Conservation (phyloP, 2,329 filamentous ascomycete species). For the Pseudogymnoascus sp. region DNA sequence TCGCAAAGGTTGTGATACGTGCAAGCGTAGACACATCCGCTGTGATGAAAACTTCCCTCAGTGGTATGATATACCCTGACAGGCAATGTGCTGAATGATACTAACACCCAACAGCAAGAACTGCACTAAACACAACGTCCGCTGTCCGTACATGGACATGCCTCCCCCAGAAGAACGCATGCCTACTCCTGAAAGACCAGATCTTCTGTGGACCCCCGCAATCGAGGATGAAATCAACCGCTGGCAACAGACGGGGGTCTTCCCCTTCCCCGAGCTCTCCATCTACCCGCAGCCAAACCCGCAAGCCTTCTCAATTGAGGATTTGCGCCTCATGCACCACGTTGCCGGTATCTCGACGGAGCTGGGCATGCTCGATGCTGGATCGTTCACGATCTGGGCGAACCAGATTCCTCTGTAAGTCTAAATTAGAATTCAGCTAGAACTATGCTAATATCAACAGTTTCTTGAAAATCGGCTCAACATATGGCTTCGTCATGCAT, state of each 20-base stretch:
- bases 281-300: slow-evolving; percentile 70
- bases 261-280: slow-evolving; percentile 76
- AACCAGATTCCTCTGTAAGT: slow-evolving; percentile 85
- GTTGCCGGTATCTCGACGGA: slow-evolving; percentile 80
- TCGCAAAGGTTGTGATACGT: slow-evolving; percentile 95
- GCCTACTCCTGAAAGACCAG: slow-evolving; percentile 54
- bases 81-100: not conserved
- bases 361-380: slow-evolving; percentile 67
- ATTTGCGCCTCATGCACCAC: slow-evolving; percentile 85
- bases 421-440: slow-evolving; percentile 12
- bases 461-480: slow-evolving; percentile 74
- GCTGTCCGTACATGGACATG: slow-evolving; percentile 94
- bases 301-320: slow-evolving; percentile 65
- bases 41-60: slow-evolving; percentile 98
- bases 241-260: slow-evolving; percentile 78
- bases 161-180: slow-evolving; percentile 58
- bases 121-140: slow-evolving; percentile 97
- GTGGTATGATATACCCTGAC: slow-evolving; percentile 56
- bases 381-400: slow-evolving; percentile 86
- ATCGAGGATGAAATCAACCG: slow-evolving; percentile 73
- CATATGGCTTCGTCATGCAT: slow-evolving; percentile 87
- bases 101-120: slow-evolving; percentile 61
- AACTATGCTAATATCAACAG: slow-evolving; percentile 39
- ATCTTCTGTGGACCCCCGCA: slow-evolving; percentile 79
- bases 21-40: slow-evolving; percentile 93